Evolutionary conservation across 2,329 filamentous ascomycete species (phyloP).

Genomic region (Chrysosporium queenslandicum): DNA sequence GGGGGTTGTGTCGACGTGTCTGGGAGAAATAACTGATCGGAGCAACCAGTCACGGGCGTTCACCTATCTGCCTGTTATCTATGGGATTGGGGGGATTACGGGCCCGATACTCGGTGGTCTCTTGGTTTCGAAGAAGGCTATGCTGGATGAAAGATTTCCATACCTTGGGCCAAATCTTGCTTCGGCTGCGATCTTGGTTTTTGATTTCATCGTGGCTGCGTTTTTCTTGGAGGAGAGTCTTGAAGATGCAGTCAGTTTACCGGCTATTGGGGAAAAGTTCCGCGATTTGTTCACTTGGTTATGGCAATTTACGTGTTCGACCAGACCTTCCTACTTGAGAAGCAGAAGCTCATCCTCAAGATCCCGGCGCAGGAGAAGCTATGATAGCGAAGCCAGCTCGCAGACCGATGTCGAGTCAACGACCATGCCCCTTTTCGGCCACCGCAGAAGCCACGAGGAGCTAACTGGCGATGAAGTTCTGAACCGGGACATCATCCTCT

Average conservation of each 20-base stretch:
- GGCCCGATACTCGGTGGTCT: constrained; percentile 85
- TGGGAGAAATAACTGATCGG: constrained; percentile 90
- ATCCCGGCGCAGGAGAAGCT: constrained; percentile 26
- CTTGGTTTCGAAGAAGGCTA: constrained; percentile 56
- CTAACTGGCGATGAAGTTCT: constrained; percentile 50
- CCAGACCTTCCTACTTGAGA: constrained; percentile 50
- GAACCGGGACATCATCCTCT: constrained; percentile 69
- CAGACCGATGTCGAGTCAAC: neutral
- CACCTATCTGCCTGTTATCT: constrained; percentile 90
- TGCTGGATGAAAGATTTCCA: constrained; percentile 53
- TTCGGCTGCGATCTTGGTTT: constrained; percentile 58
- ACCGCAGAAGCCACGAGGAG: constrained; percentile 35
- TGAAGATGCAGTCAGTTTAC: constrained; percentile 54
- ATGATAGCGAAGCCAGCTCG: constrained; percentile 30
- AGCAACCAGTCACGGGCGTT: constrained; percentile 92
- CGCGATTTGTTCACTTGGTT: constrained; percentile 55
- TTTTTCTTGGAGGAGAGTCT: constrained; percentile 81
- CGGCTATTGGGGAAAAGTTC: constrained; percentile 50
- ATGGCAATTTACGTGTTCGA: constrained; percentile 56
- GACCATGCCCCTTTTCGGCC: constrained; percentile 22
- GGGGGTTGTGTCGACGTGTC: constrained; percentile 80
- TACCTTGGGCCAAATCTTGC: constrained; percentile 79
- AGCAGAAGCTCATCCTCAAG: constrained; percentile 16
- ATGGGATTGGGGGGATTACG: constrained; percentile 85
- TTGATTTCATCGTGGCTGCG: constrained; percentile 64